Evolutionary conservation across 768 basidiomycete species (phyloP), one percentile per base, ranked within the genome.

Genomic region (Gymnopilus junonius): DNA sequence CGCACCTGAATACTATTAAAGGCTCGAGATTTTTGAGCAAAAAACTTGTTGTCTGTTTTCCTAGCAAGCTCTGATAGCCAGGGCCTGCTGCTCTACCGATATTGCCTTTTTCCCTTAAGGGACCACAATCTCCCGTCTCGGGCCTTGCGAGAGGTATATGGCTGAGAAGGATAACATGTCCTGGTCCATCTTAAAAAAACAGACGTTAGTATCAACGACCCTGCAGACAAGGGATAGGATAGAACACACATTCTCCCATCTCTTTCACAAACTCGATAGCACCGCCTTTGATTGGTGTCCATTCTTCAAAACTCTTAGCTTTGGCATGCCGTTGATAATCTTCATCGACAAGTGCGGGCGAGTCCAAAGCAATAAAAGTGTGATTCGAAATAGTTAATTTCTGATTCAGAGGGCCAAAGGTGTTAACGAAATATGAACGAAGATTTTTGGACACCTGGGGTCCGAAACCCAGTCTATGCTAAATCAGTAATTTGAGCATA

Each of bases 71-170:
- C 74, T 93, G 93, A 71, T 92, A 95, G 3, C 93, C 93, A 59
- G 84, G 84, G 0, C 94, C 93, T 7, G 89, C 92, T 12, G 91
- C 91, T 55, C 88, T 83, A 15, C 83, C 83, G 67, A 97, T 93
- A 8, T 84, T 81, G 0, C 88, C 89, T 50, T 79, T 80, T 71
- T 96, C 94, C 64, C 94, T 83, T 21, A 87, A 65, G 0, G 91
- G 88, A 15, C 95, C 95, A 68, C 95, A 97, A 0, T 80, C 77
- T 7, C 89, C 89, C 4, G 83, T 83, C 59, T 92, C 91, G 0
- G 90, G 84, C 35, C 95, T 83, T 7, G 86, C 86, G 15, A 97
- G 80, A 4, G 95, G 95, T 48, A 97, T 94, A 73, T 98, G 95
- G 56, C 85, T 90, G 60, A 98, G 81, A 25, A 98, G 75, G 54